Percentiles rank a stretch among this genome's conserved stretches.
Evolutionary conservation across 495 filamentous ascomycete genomes (phyloP).

Genomic region (Neurospora sublineolata): DNA sequence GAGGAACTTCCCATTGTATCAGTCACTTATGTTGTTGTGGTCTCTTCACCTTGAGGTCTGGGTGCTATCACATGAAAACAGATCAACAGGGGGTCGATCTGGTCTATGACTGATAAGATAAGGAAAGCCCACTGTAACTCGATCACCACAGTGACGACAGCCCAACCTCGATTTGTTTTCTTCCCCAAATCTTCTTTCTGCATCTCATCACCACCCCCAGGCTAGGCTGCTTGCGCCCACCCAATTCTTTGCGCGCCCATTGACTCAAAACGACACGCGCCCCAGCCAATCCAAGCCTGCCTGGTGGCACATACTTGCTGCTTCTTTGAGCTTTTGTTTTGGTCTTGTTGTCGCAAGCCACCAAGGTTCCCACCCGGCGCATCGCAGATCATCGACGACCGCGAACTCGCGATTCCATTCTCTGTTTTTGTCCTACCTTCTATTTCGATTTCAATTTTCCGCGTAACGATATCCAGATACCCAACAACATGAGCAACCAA

Average conservation of each 20-base stretch:
- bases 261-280: not conserved
- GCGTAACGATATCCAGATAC: not conserved
- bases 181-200: not conserved
- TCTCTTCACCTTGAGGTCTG: not conserved
- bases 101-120: not conserved
- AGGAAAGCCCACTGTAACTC: not conserved
- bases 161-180: not conserved
- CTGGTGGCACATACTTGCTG: not conserved
- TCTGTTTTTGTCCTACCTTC: not conserved
- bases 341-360: not conserved
- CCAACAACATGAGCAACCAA: slow-evolving; percentile 19
- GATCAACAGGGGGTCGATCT: not conserved
- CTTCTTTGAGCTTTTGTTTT: not conserved
- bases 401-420: not conserved
- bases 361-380: not conserved
- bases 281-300: not conserved
- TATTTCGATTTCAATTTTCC: not conserved
- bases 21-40: not conserved
- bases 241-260: not conserved
- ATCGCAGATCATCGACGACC: not conserved
- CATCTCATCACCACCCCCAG: not conserved
- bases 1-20: not conserved
- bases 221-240: not conserved
- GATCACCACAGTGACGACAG: not conserved
- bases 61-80: not conserved